These are phyloP conservation scores for Arabidopsis suecica DNA, from an alignment of 345 rosid genomes.

Conservation along the genomic window DNA sequence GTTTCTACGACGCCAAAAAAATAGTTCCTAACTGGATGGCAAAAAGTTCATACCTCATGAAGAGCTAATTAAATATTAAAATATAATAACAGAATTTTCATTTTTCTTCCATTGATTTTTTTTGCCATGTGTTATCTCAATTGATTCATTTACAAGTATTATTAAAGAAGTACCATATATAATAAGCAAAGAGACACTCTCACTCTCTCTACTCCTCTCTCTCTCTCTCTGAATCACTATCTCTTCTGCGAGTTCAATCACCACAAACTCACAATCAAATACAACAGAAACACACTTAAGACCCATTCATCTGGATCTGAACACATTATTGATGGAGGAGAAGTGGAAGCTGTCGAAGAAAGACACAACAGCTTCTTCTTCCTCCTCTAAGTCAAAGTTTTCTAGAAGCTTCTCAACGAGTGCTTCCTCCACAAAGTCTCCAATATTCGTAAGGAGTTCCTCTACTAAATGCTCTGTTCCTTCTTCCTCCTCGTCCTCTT, in stretches of 20 bases:
- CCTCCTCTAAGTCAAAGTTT: constrained; percentile 54
- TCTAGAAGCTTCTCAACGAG: constrained; percentile 76
- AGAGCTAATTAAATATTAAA: constrained; percentile 2
- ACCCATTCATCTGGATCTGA: constrained; percentile 27
- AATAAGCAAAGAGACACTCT: constrained; percentile 37
- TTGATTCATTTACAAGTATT: constrained; percentile 16
- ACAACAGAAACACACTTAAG: constrained; percentile 23
- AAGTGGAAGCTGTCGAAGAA: constrained; percentile 73
- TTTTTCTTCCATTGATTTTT: constrained; percentile 8
- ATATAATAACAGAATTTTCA: constrained; percentile 11
- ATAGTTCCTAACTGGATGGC: constrained; percentile 29
- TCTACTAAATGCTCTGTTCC: constrained; percentile 56
- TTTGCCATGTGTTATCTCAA: constrained; percentile 32
- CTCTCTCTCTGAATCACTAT: constrained; percentile 24
- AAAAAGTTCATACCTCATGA: constrained; percentile 21
- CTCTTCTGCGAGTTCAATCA: constrained; percentile 38
- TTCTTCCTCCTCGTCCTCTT: constrained; percentile 40
- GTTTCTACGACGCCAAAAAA: constrained; percentile 18
- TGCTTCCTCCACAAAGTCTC: constrained; percentile 66
- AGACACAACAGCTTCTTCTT: constrained; percentile 50
- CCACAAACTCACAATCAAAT: constrained; percentile 35
- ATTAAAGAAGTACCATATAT: constrained; percentile 33
- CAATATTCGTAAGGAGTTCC: constrained; percentile 57
- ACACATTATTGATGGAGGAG: constrained; percentile 66
- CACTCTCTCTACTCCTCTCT: constrained; percentile 29